These are phyloP conservation scores for Auricularia cornea DNA, from an alignment of 768 basidiomycete genomes.

Conservation along the genomic window DNA sequence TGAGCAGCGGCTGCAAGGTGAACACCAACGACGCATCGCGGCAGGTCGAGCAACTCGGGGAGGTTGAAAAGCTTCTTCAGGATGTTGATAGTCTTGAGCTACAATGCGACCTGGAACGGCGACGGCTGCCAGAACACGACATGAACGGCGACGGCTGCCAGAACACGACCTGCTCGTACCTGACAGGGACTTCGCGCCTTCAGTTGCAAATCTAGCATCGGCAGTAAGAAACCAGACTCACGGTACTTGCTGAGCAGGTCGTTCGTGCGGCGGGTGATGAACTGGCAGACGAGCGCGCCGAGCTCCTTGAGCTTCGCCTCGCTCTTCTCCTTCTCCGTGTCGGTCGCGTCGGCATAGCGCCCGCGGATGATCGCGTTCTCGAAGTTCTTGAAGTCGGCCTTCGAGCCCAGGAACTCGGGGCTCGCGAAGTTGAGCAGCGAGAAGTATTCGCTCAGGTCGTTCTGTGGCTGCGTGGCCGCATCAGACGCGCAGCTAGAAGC, in stretches of 20 bases:
- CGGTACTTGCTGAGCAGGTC: slow-evolving; percentile 90
- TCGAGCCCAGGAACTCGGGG: slow-evolving; percentile 63
- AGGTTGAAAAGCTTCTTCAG: slow-evolving; percentile 95
- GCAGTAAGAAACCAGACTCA: slow-evolving; percentile 33
- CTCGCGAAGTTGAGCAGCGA: slow-evolving; percentile 90
- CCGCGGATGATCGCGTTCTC: slow-evolving; percentile 87
- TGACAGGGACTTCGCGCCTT: slow-evolving; percentile 74
- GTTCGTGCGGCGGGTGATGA: slow-evolving; percentile 92
- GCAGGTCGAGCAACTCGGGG: slow-evolving; percentile 81
- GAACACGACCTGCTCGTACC: slow-evolving; percentile 97
- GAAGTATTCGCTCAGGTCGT: slow-evolving; percentile 91
- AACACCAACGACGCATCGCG: slow-evolving; percentile 17
- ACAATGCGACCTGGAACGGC: slow-evolving; percentile 80
- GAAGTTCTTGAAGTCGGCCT: slow-evolving; percentile 84
- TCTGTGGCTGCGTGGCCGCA: too few species aligned
- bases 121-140: slow-evolving; percentile 73
- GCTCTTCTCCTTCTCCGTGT: slow-evolving; percentile 64
- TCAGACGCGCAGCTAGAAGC: too few species aligned
- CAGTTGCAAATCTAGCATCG: slow-evolving; percentile 7
- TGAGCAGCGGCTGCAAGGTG: too few species aligned
- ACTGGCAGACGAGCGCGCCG: slow-evolving; percentile 74
- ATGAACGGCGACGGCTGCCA: slow-evolving; percentile 77
- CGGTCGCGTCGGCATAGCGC: slow-evolving; percentile 79
- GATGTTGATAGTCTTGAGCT: slow-evolving; percentile 92
- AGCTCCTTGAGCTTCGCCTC: slow-evolving; percentile 91